Percentiles rank a stretch among this genome's conserved stretches.
Evolutionary conservation across 2,329 filamentous ascomycete genomes (phyloP).

Genomic region (Colletotrichum chlorophyti): DNA sequence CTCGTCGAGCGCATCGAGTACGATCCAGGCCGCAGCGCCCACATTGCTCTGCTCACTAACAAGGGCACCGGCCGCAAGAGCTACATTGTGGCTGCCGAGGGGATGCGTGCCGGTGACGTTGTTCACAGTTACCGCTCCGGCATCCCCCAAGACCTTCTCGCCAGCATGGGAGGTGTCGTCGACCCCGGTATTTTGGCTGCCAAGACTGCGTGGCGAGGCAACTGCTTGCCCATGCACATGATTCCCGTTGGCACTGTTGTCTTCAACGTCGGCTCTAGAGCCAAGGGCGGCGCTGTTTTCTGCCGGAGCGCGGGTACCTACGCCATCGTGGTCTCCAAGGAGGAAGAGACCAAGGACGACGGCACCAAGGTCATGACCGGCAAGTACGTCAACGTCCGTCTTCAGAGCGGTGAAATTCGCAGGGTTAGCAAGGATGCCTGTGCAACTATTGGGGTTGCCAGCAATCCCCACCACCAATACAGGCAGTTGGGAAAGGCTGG

Average conservation of each 20-base stretch:
- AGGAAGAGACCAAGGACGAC: conserved; percentile 72
- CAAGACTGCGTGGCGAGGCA: conserved; percentile 91
- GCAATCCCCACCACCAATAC: conserved; percentile 92
- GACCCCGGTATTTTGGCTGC: conserved; percentile 96
- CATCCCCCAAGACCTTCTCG: conserved; percentile 84
- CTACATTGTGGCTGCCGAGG: conserved; percentile 96
- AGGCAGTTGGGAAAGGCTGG: conserved; percentile 93
- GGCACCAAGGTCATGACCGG: conserved; percentile 69
- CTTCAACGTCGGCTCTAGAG: conserved; percentile 84
- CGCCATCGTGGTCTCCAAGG: conserved; percentile 87
- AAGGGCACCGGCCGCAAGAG: conserved; percentile 77
- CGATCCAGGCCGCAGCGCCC: conserved; percentile 90
- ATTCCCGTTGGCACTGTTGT: conserved; percentile 93
- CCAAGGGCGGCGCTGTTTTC: conserved; percentile 81
- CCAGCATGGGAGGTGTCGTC: conserved; percentile 89
- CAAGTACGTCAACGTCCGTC: conserved; percentile 80
- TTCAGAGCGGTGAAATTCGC: conserved; percentile 93
- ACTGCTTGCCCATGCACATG: conserved; percentile 95
- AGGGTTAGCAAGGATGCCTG: conserved; percentile 91
- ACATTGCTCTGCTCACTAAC: conserved; percentile 86
- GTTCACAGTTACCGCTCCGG: conserved; percentile 92
- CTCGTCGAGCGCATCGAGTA: conserved; percentile 94
- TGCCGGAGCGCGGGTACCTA: conserved; percentile 95
- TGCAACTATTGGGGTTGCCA: conserved; percentile 91
- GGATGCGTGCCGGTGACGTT: conserved; percentile 87